These are phyloP conservation scores for Linum tenue DNA, from an alignment of 345 rosid genomes.

Conservation along the genomic window DNA sequence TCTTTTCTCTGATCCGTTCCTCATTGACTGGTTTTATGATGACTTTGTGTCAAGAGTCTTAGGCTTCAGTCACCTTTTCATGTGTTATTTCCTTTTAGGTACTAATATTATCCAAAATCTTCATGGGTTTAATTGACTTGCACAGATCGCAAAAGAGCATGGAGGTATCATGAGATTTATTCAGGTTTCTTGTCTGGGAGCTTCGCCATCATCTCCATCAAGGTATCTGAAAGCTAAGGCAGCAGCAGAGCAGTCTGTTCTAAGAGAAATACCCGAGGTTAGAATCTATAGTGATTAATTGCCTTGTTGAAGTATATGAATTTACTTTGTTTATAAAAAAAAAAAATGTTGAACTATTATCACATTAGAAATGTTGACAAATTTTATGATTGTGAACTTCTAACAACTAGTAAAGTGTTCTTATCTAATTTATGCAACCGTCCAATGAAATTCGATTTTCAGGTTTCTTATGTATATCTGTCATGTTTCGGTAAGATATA, in stretches of 20 bases:
- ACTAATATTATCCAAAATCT: background rate
- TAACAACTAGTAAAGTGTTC: too few relatives aligned
- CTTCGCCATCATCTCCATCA: slow-evolving; percentile 77
- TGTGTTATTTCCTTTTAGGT: background rate
- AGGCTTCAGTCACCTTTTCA: background rate
- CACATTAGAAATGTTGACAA: too few relatives aligned
- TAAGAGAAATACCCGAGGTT: slow-evolving; percentile 81
- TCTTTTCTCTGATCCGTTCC: too few relatives aligned
- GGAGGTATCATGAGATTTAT: slow-evolving; percentile 95
- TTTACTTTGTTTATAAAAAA: too few relatives aligned
- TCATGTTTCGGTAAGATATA: too few relatives aligned
- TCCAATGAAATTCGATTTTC: too few relatives aligned
- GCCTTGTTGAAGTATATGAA: background rate
- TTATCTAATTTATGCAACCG: too few relatives aligned
- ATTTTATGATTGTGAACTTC: too few relatives aligned
- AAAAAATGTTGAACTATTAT: background rate
- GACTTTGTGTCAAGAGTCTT: too few relatives aligned
- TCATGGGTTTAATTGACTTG: background rate
- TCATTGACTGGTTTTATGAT: too few relatives aligned
- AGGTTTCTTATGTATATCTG: too few relatives aligned
- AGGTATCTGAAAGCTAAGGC: slow-evolving; percentile 74
- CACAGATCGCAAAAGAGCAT: slow-evolving; percentile 89
- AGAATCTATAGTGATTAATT: background rate
- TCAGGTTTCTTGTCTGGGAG: slow-evolving; percentile 92
- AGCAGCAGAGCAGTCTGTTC: slow-evolving; percentile 84